These are phyloP conservation scores for Fomitopsis pulvina DNA, from an alignment of 768 basidiomycete genomes.

Conservation along the genomic window DNA sequence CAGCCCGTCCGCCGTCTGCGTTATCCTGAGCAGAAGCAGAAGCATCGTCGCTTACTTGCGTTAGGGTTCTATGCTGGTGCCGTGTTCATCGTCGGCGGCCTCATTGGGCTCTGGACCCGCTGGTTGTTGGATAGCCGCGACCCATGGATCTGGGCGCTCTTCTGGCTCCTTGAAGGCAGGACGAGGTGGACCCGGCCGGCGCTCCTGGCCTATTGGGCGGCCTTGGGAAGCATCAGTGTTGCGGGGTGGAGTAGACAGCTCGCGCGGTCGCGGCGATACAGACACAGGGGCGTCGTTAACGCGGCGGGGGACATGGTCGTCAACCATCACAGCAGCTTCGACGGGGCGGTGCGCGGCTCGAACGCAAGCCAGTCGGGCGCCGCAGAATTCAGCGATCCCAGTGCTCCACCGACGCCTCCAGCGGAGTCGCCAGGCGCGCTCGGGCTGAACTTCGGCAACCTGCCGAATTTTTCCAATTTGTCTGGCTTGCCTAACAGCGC, in stretches of 20 bases:
- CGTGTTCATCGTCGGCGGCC: constrained; percentile 66
- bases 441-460: constrained; percentile 23
- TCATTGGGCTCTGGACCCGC: constrained; percentile 89
- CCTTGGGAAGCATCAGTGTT: constrained; percentile 75
- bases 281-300: constrained; percentile 36
- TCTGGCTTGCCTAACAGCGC: constrained; percentile 38
- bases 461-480: constrained; percentile 42
- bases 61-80: constrained; percentile 78
- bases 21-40: constrained; percentile 75
- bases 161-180: constrained; percentile 71
- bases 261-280: constrained; percentile 64
- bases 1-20: constrained; percentile 77
- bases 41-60: constrained; percentile 79
- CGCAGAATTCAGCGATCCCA: constrained; percentile 23
- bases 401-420: constrained; percentile 11
- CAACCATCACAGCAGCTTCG: constrained; percentile 1
- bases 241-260: constrained; percentile 94
- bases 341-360: background rate
- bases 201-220: constrained; percentile 81
- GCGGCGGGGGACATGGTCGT: constrained; percentile 22
- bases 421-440: constrained; percentile 21
- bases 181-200: constrained; percentile 74
- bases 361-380: background rate
- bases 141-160: constrained; percentile 83
- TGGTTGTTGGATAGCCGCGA: constrained; percentile 78